Conservation (phyloP, 192 early-diverging fungal genomes). For the Entomortierella parvispora region DNA sequence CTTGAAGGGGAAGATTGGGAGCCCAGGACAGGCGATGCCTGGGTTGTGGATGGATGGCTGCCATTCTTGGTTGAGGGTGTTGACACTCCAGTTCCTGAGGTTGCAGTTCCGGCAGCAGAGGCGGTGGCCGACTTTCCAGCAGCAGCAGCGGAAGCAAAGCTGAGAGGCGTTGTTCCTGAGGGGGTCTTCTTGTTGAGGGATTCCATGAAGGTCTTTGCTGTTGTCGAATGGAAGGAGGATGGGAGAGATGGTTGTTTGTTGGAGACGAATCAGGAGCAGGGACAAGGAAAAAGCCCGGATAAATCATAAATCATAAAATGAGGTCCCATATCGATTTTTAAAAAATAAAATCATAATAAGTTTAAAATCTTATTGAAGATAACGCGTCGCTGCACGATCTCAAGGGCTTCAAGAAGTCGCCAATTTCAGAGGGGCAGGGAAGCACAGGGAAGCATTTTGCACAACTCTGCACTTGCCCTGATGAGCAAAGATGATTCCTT, state of each 20-base stretch:
- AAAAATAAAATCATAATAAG: no score
- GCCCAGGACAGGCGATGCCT: conserved; percentile 17
- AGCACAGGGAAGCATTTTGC: no score
- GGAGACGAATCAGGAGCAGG: no score
- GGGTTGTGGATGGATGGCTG: neutral
- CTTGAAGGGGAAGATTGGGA: conserved; percentile 16
- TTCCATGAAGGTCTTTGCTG: conserved; percentile 23
- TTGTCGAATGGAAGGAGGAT: neutral
- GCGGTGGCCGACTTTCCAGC: conserved; percentile 16
- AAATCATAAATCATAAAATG: no score
- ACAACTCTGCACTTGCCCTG: no score
- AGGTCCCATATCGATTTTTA: no score
- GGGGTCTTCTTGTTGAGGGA: conserved; percentile 41
- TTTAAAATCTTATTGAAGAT: no score
- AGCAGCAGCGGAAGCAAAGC: conserved; percentile 36
- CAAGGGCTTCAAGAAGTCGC: no score
- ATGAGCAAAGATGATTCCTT: no score
- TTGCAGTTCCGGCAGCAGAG: conserved; percentile 1
- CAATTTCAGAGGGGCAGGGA: no score
- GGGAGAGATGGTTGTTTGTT: neutral
- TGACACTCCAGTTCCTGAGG: neutral
- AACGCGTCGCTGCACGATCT: no score
- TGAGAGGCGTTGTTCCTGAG: conserved; percentile 8
- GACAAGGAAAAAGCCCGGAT: no score
- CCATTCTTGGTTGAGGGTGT: conserved; percentile 26